phyloP scores from a whole-genome alignment of 768 basidiomycete species.

The Podaxis sp. region DNA sequence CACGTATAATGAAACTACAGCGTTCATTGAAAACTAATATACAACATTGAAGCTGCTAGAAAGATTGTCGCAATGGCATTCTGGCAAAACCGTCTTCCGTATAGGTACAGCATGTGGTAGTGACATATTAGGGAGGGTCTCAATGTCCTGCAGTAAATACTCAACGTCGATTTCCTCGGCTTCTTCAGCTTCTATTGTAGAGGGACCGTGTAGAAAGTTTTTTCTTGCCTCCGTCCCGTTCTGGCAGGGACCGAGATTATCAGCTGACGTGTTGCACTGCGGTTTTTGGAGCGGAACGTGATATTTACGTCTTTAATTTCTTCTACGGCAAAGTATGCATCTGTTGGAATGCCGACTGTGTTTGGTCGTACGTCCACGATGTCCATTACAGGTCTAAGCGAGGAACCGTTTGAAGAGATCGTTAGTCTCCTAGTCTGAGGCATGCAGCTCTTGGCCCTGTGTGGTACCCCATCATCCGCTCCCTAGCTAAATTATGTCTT shows the following conservation, averaged over 20 bases:
- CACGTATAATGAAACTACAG: too few species aligned
- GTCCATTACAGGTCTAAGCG: conserved; percentile 91
- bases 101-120: too few species aligned
- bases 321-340: conserved; percentile 97
- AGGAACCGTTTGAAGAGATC: conserved; percentile 93
- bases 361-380: conserved; percentile 96
- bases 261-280: neutral
- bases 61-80: too few species aligned
- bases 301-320: conserved; percentile 95
- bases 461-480: conserved; percentile 98
- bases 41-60: too few species aligned
- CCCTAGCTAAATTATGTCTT: conserved; percentile 64
- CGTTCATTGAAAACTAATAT: too few species aligned
- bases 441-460: conserved; percentile 93
- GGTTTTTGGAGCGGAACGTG: neutral
- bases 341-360: conserved; percentile 91
- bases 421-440: conserved; percentile 97
- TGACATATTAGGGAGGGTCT: conserved; percentile 27
- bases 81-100: too few species aligned
- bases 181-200: conserved; percentile 91
- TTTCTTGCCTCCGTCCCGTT: conserved; percentile 86
- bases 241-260: conserved; percentile 32
- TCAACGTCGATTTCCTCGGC: conserved; percentile 98
- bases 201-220: conserved; percentile 86
- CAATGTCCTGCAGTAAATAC: conserved; percentile 95